Evolutionary conservation across 2,329 filamentous ascomycete genomes (phyloP), one percentile per base, ranked within the genome.

Genomic region (Herpotrichia juniperi): DNA sequence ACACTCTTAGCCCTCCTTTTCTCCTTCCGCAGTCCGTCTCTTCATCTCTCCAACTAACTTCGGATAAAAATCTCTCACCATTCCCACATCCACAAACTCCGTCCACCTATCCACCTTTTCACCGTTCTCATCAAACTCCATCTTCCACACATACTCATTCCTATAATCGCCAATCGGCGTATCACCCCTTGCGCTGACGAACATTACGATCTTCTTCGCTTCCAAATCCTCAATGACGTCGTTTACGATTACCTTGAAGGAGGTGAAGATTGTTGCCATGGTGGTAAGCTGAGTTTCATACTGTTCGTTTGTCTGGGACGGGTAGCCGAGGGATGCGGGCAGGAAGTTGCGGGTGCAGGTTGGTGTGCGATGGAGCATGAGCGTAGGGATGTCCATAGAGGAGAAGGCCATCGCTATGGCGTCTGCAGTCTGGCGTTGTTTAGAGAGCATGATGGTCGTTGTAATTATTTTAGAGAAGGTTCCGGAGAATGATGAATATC

Each of bases 131-230:
- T 54, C 53, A 46, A 62, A 65, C 8, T 31, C 53, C 53, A 63
- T 58, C 43, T 64, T 62, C 68, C 68, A 71, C 12, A 71, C 65
- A 55, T 68, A 69, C 43, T 71, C 60, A 35, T 66, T 66, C 16
- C 44, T 31, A 26, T 63, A 67, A 34, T 53, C 48, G 11, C 64
- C 64, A 4, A 64, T 57, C 1, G 58, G 48, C 4, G 66, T 74
- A 22, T 73, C 63, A 3, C 68, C 72, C 26, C 55, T 45, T 6
- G 71, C 72, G n/a, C 43, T 63, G 4, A 73, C 47, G 42, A 62
- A 72, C 62, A 73, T 64, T 39, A 68, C 63, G 22, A 74, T 68
- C 35, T 62, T 62, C 47, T 42, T 53, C 14, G 25, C 46, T 17
- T 49, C 42, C 1, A 42, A 34, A 24, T 71, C 70, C 46, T 74